Evolutionary conservation across 441 rosid species (phyloP), one percentile per base, ranked within the genome.

Genomic region (Arabidopsis hybrid): DNA sequence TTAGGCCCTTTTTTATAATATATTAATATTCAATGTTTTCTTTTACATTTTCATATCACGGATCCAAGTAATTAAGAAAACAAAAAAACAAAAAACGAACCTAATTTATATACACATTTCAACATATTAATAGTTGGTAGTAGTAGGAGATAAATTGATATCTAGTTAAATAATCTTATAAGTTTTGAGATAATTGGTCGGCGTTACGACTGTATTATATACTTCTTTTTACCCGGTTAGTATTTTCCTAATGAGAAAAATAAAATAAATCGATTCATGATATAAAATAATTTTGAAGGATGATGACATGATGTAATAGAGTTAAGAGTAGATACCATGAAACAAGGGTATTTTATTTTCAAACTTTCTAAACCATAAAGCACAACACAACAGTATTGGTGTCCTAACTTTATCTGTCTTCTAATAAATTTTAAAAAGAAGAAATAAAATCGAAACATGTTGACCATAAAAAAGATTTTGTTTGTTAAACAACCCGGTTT

Each of bases 401-500:
- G 75, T 76, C 79, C 79, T 76, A 76, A 76, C 75, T 69, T 69
- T 57, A 16, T 69, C 43, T 47, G 43, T 45, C 71, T 60, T 60
- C 42, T 59, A 71, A 59, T n/a, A 53, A 21, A 21, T 32, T 13
- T 21, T 21, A 21, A 21, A 21, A 0, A 21, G 26, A 0, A 2
- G 2, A 46, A 17, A 60, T 31, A 12, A 14, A 32, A 34, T 16
- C 5, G 29, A 21, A 52, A 77, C 43, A 65, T 59, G 65, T 59
- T 71, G 80, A 76, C 80, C 66, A 32, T n/a, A 18, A 43, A 39
- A 38, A 42, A 35, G 39, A 26, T 29, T 55, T 7, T 43, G 81
- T 72, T 78, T 60, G 81, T 72, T 72, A 45, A 78, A 67, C 81
- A 71, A 78, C 77, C 81, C 50, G 5, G 51, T 26, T 71, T 31